These are phyloP conservation scores for Haplosporangium sp. DNA, from an alignment of 371 early-diverging fungal genomes.

Conservation along the genomic window DNA sequence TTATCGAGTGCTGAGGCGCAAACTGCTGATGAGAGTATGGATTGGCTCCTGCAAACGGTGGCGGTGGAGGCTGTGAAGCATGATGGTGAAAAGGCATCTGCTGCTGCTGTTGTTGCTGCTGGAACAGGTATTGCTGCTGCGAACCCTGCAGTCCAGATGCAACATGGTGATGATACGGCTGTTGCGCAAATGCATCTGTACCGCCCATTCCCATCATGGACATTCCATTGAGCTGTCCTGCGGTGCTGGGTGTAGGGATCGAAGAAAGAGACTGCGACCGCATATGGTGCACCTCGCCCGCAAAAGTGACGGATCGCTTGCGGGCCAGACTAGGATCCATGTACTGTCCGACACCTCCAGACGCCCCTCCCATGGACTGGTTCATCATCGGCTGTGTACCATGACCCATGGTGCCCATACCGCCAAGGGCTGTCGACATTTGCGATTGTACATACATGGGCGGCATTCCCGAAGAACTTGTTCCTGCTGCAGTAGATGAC, in stretches of 20 bases:
- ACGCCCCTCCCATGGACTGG: constrained; percentile 20
- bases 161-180: constrained; percentile 35
- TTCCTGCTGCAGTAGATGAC: constrained; percentile 16
- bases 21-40: constrained; percentile 22
- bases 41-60: constrained; percentile 10
- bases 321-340: constrained; percentile 44
- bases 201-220: constrained; percentile 19
- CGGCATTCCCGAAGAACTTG: constrained; percentile 19
- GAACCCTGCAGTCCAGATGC: constrained; percentile 1
- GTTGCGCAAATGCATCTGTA: constrained; percentile 35
- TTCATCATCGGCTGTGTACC: constrained; percentile 29
- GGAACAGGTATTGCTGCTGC: constrained; percentile 29
- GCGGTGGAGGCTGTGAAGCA: constrained; percentile 13
- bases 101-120: constrained; percentile 17
- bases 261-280: constrained; percentile 43
- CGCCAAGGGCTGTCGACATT: constrained; percentile 37
- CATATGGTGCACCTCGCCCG: constrained; percentile 42
- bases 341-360: constrained; percentile 26
- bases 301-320: constrained; percentile 48
- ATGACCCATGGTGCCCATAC: constrained; percentile 34
- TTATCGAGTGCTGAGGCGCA: constrained; percentile 5
- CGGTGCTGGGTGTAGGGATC: constrained; percentile 16
- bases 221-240: constrained; percentile 20
- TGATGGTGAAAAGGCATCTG: constrained; percentile 17
- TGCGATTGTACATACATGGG: constrained; percentile 36